Evolutionary conservation across 352 stramenopile genomes (phyloP).

Genomic region (Pythium apleroticum): DNA sequence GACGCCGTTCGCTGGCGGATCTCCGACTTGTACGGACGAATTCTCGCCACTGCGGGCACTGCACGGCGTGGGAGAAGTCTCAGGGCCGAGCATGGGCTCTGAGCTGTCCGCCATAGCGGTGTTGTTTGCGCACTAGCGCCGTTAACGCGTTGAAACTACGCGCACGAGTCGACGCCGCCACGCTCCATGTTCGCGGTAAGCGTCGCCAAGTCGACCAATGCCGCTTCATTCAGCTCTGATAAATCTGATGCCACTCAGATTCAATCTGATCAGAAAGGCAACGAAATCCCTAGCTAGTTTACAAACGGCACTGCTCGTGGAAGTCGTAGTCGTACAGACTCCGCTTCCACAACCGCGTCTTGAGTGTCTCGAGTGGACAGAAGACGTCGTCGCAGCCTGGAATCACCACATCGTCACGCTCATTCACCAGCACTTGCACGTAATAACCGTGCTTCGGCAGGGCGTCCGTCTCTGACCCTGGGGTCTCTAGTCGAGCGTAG

Average conservation of each 20-base stretch:
- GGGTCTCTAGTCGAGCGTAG: slow-evolving; percentile 20
- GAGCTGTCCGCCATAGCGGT: background rate
- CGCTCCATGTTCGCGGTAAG: background rate
- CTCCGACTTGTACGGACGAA: background rate
- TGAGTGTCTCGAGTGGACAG: slow-evolving; percentile 46
- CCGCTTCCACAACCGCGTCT: slow-evolving; percentile 38
- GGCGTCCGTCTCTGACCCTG: background rate
- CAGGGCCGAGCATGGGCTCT: background rate
- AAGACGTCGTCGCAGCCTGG: slow-evolving; percentile 45
- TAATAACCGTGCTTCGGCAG: slow-evolving; percentile 10
- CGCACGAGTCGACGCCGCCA: background rate
- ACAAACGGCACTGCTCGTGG: slow-evolving; percentile 31
- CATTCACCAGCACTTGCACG: slow-evolving; percentile 41
- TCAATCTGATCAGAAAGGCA: slow-evolving; percentile 4
- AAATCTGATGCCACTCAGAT: slow-evolving; percentile 16
- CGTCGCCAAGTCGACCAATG: background rate
- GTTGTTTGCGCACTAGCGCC: background rate
- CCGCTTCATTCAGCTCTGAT: slow-evolving; percentile 8
- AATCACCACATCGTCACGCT: slow-evolving; percentile 32
- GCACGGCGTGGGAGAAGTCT: slow-evolving; percentile 9
- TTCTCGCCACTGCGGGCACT: background rate
- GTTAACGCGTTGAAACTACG: background rate
- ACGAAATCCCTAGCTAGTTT: background rate
- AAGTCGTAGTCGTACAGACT: slow-evolving; percentile 43
- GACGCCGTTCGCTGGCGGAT: background rate